Base-by-base conservation (phyloP, 2,329 filamentous ascomycete species). In the Phialocephala subalpina region DNA sequence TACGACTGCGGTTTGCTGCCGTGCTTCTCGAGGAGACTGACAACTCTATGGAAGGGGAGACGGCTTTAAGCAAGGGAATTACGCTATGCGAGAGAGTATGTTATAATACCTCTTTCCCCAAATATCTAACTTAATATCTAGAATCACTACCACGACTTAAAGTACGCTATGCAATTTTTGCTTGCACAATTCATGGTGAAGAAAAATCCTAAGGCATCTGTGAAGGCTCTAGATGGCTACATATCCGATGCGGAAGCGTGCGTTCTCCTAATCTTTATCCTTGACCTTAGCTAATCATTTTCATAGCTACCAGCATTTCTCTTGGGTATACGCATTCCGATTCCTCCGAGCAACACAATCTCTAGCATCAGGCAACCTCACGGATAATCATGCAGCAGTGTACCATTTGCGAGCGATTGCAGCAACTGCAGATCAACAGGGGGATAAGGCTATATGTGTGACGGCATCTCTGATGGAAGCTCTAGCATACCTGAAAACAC, bases 251-350 rank as follows among this genome's bases (percentile, higher is more conserved):
- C 89, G 35, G 86, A 90, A 76, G 86, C 88, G 80, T 90, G 80
- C 73, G 86, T 78, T 29, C 52, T 52, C 36, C 64, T 57, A 33
- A 58, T 18, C 38, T 38, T 18, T 9, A 5, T 58, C 38, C n/a
- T 63, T 70, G 33, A 72, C 29, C 12, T 29, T 14, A 22, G 7
- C 35, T 36, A 14, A 57, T 38, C 18, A 4, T 9, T 16, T 22
- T 56, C 14, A 16, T 59, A 80, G 78, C 59, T 89, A 88, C 73
- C 87, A 89, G 74, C 89, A 92, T 71, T 81, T 85, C 9, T 85
- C 88, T 58, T 95, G 92, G 92, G 84, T 90, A 18, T 95, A 94
- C 75, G 90, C 90, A 0, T 91, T 94, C 72, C 88, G 91, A 8
- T 88, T 95, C 55, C 79, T 94, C 16, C 91, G 92, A 70, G 87